These are phyloP conservation scores for Ocimum tenuiflorum DNA, from an alignment of 257 asterid species.

Conservation along the genomic window DNA sequence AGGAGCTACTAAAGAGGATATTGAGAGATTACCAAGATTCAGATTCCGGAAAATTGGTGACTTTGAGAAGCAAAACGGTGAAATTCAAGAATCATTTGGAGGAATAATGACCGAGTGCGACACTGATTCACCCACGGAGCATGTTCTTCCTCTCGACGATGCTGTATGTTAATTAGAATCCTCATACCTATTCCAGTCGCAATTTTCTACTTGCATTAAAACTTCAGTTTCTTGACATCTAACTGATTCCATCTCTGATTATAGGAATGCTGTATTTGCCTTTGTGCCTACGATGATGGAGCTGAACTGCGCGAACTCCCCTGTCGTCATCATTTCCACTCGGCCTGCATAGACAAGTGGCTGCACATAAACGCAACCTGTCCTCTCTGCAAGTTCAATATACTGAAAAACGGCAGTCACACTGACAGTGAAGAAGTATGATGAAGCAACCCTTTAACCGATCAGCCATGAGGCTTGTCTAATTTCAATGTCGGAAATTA, in stretches of 20 bases:
- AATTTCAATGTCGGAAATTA: not conserved
- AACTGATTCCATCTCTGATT: not conserved
- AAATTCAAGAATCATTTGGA: constrained; percentile 87
- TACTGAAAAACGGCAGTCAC: constrained; percentile 61
- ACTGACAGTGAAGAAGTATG: constrained; percentile 68
- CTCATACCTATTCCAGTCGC: too few species aligned
- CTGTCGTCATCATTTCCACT: constrained; percentile 89
- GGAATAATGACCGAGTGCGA: constrained; percentile 27
- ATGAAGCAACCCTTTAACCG: not conserved
- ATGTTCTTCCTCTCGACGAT: constrained; percentile 81
- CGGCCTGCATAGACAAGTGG: constrained; percentile 93
- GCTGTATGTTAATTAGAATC: constrained; percentile 45
- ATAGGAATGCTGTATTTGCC: constrained; percentile 97
- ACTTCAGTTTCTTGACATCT: too few species aligned
- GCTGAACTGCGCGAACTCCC: constrained; percentile 90
- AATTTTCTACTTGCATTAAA: too few species aligned
- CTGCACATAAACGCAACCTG: constrained; percentile 86
- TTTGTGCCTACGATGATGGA: constrained; percentile 81
- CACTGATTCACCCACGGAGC: constrained; percentile 67
- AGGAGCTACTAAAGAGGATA: constrained; percentile 45
- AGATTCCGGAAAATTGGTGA: constrained; percentile 83
- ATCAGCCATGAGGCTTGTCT: constrained; percentile 2
- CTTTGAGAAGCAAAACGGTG: constrained; percentile 83
- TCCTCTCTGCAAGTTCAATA: constrained; percentile 91
- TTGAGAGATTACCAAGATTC: constrained; percentile 62